These are phyloP conservation scores for Malus hybrid DNA, from an alignment of 331 rosid species.

Conservation along the genomic window DNA sequence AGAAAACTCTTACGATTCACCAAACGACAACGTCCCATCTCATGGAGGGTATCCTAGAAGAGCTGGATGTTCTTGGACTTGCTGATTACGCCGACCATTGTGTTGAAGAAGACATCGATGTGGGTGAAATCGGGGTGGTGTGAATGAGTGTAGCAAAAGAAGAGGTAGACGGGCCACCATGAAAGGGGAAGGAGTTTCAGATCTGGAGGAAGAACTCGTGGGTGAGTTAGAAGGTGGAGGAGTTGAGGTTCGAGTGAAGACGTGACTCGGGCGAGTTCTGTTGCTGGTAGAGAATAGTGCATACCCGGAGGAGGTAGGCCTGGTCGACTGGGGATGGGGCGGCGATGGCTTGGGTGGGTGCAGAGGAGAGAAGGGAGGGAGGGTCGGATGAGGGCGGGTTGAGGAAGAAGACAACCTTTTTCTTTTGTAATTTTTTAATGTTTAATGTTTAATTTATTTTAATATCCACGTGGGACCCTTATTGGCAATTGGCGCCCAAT, in stretches of 20 bases:
- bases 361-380: too few species aligned
- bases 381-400: too few species aligned
- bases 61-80: constrained; percentile 57
- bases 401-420: too few species aligned
- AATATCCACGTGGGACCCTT: too few species aligned
- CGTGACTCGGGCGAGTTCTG: constrained; percentile 54
- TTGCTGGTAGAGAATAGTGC: constrained; percentile 71
- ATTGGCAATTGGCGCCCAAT: too few species aligned
- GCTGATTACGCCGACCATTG: constrained; percentile 34
- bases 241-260: constrained; percentile 49
- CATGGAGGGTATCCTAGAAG: constrained; percentile 40
- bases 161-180: constrained; percentile 67
- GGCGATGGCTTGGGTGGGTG: neutral
- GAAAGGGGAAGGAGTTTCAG: constrained; percentile 73
- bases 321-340: constrained; percentile 28
- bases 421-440: too few species aligned
- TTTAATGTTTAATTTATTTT: too few species aligned
- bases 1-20: constrained; percentile 37
- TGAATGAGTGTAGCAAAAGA: constrained; percentile 38
- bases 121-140: constrained; percentile 36
- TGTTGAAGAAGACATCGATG: constrained; percentile 51
- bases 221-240: constrained; percentile 45
- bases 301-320: constrained; percentile 50
- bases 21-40: constrained; percentile 38
- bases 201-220: constrained; percentile 85